Percentiles rank a stretch among this genome's conserved stretches.
phyloP scores from a whole-genome alignment of 1,284 basidiomycete genomes.

The Apiotrichum gamsii region DNA sequence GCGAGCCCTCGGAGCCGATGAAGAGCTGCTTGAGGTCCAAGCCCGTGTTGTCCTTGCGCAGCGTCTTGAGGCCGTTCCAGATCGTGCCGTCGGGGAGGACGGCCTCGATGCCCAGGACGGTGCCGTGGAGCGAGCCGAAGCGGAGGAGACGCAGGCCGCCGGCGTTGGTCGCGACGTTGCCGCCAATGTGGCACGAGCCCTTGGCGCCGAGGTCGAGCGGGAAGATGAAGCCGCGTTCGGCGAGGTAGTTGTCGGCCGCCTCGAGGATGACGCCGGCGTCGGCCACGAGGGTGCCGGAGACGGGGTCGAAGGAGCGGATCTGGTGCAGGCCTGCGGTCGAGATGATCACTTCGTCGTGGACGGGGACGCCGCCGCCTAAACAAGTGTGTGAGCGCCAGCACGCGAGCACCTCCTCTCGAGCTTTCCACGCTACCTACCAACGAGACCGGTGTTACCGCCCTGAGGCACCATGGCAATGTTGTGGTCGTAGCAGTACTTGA shows the following conservation, averaged over 20 bases:
- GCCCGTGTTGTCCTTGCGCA: slow-evolving; percentile 99
- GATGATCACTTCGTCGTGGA: slow-evolving; percentile 82
- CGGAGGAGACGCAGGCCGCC: slow-evolving; percentile 88
- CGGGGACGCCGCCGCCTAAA: slow-evolving; percentile 83
- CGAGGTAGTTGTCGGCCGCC: slow-evolving; percentile 76
- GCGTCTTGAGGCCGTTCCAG: slow-evolving; percentile 66
- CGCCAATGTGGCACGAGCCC: slow-evolving; percentile 98
- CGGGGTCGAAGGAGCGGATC: slow-evolving; percentile 85
- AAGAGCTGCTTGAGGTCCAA: slow-evolving; percentile 98
- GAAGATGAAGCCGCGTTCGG: slow-evolving; percentile 88
- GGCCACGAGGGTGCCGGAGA: slow-evolving; percentile 61
- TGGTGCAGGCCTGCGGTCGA: slow-evolving; percentile 75
- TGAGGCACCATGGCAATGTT: slow-evolving; percentile 88
- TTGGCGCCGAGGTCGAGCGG: slow-evolving; percentile 97
- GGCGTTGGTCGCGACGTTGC: slow-evolving; percentile 95
- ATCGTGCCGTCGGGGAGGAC: slow-evolving; percentile 97
- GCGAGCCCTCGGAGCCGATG: slow-evolving; percentile 93
- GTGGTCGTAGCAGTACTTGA: slow-evolving; percentile 74
- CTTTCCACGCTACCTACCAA: slow-evolving; percentile 51
- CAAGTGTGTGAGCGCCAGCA: not conserved
- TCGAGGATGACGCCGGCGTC: slow-evolving; percentile 96
- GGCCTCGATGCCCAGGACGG: slow-evolving; percentile 93
- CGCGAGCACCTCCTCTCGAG: not conserved
- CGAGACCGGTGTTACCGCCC: slow-evolving; percentile 96
- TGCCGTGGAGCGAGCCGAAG: slow-evolving; percentile 93